phyloP scores from a whole-genome alignment of 257 asterid genomes.

The Mentha longifolia region DNA sequence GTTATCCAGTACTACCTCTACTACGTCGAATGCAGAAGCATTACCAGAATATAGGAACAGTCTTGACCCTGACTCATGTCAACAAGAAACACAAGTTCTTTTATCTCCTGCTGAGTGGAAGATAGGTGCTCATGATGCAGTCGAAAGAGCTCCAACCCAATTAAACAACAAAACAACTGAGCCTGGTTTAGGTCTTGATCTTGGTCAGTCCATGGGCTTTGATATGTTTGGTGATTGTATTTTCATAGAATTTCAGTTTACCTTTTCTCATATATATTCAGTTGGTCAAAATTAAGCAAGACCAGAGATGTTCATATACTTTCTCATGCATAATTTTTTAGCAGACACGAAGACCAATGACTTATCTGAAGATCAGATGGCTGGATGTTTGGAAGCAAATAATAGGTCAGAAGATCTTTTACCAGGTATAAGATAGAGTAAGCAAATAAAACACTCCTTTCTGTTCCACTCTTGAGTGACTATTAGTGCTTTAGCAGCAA shows the following conservation, averaged over 20 bases:
- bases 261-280: slow-evolving; percentile 32
- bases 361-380: slow-evolving; percentile 44
- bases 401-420: slow-evolving; percentile 39
- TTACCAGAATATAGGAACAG: slow-evolving; percentile 30
- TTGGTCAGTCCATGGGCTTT: slow-evolving; percentile 45
- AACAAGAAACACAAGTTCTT: slow-evolving; percentile 44
- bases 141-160: slow-evolving; percentile 31
- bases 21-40: slow-evolving; percentile 42
- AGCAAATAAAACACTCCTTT: slow-evolving; percentile 26
- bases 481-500: slow-evolving; percentile 29
- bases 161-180: slow-evolving; percentile 36
- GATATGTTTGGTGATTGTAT: slow-evolving; percentile 51
- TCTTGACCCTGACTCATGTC: slow-evolving; percentile 39
- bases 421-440: slow-evolving; percentile 53
- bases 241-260: slow-evolving; percentile 25
- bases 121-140: slow-evolving; percentile 42
- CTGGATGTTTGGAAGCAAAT: slow-evolving; percentile 43
- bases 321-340: slow-evolving; percentile 30
- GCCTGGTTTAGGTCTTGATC: slow-evolving; percentile 56
- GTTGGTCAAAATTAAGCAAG: slow-evolving; percentile 23
- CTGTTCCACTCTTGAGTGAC: slow-evolving; percentile 21
- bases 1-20: slow-evolving; percentile 39
- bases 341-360: slow-evolving; percentile 40
- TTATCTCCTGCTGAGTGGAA: slow-evolving; percentile 43
- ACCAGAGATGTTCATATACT: slow-evolving; percentile 18